A percentile compares a stretch with the other conserved stretches of the same genome.
These are phyloP conservation scores for Protomyces arabidopsidicola DNA, from an alignment of 1,139 yeast species.

Conservation along the genomic window DNA sequence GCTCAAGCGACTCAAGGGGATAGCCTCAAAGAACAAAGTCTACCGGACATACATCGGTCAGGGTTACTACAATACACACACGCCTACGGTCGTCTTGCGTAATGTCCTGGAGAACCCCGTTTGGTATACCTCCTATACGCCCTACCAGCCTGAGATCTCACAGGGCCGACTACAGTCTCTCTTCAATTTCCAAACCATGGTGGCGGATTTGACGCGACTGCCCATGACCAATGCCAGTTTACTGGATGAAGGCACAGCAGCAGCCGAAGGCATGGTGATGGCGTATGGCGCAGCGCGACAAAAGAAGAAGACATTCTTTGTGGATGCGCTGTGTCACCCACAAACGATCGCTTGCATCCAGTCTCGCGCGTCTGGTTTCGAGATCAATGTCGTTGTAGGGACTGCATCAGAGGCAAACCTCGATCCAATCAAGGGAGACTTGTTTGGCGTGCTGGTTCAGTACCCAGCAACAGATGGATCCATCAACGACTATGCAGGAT, in stretches of 20 bases:
- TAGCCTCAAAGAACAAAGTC: constrained; percentile 72
- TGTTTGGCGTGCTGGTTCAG: constrained; percentile 82
- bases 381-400: constrained; percentile 62
- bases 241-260: constrained; percentile 95
- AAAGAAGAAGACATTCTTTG: constrained; percentile 55
- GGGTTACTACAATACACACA: constrained; percentile 85
- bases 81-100: constrained; percentile 91
- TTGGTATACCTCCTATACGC: constrained; percentile 98
- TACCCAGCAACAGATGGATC: constrained; percentile 89
- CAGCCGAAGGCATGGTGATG: constrained; percentile 93
- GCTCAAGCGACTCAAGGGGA: constrained; percentile 58
- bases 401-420: constrained; percentile 49
- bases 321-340: constrained; percentile 72
- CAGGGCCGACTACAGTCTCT: constrained; percentile 92
- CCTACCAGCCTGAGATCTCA: constrained; percentile 96
- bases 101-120: constrained; percentile 89
- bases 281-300: constrained; percentile 54
- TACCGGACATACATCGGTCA: constrained; percentile 77
- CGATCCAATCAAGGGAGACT: constrained; percentile 42
- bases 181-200: constrained; percentile 83
- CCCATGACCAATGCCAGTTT: constrained; percentile 90
- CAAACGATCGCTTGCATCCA: constrained; percentile 77
- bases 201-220: constrained; percentile 84
- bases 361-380: constrained; percentile 73
- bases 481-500: constrained; percentile 50